Base-by-base conservation (phyloP, 164 flowering plant genomes). In the Warburgia ugandensis region DNA sequence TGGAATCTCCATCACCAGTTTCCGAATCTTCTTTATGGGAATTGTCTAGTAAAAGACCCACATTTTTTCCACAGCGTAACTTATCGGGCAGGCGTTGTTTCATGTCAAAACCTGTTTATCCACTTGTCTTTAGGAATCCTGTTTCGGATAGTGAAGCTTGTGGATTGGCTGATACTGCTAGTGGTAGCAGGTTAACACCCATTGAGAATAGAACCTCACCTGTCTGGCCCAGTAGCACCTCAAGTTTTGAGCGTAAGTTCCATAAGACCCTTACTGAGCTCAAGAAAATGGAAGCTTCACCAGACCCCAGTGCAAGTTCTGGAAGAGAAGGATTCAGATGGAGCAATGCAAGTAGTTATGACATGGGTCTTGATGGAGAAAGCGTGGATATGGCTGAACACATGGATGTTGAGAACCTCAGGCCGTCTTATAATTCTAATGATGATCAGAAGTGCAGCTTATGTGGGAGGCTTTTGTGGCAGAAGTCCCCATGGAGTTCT, bases 401-500 rank as follows among this genome's bases (percentile, higher is more conserved):
- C 48, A 31, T 54, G 20, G 61, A 60, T 42, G 22, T 38, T 5
- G 68, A 61, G 47, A 66, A 55, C 39, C 40, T 26, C 23, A 56
- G 58, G 57, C 60, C 66, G 14, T 57, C n/a, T n/a, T n/a, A n/a
- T n/a, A n/a, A 41, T 46, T n/a, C 51, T 9, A 42, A 30, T 25
- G 55, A 42, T 3, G 68, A 61, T 38, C 68, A 60, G 28, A 76
- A 66, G 30, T 76, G 81, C 64, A 74, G 72, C 17, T 45, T 73
- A 21, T 76, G 81, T 48, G 66, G 61, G 35, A 68, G 65, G 38
- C 60, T 66, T 20, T 27, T 76, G 48, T 59, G 54, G 41, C 77
- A 73, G 58, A 70, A 63, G 36, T 76, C 81, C 7, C 70, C 81
- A 6, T 73, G 77, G 76, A 61, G 74, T 64, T 71, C 76, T 19